Percentiles rank a stretch among this genome's conserved stretches.
phyloP scores from a whole-genome alignment of 192 early-diverging fungal species.

The Irineochytrium annulatum region DNA sequence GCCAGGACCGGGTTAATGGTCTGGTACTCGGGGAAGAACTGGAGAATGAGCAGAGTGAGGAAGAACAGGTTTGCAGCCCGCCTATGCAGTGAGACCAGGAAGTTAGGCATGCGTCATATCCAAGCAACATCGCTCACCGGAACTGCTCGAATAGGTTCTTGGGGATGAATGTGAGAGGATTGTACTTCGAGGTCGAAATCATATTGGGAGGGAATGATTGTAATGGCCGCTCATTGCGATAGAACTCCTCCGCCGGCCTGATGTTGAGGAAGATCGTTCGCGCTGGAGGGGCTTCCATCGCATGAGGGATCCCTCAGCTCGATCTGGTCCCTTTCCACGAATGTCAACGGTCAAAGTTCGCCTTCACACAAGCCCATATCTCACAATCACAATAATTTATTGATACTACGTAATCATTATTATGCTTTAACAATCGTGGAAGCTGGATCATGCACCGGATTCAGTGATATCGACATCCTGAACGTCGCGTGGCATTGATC shows the following conservation, averaged over 20 bases:
- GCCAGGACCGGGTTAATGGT: conserved; percentile 76
- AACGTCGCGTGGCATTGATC: background rate
- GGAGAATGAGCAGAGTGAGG: conserved; percentile 73
- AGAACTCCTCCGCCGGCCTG: background rate
- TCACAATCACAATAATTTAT: no score
- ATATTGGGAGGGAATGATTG: conserved; percentile 66
- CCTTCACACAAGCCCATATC: no score
- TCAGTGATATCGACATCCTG: background rate
- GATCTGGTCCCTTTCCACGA: no score
- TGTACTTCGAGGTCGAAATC: conserved; percentile 92
- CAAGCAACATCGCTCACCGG: conserved; percentile 55
- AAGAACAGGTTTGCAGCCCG: conserved; percentile 74
- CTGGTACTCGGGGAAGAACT: conserved; percentile 76
- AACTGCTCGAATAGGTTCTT: conserved; percentile 94
- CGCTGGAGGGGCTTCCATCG: background rate
- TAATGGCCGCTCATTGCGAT: background rate
- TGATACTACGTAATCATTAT: no score
- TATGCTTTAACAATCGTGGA: no score
- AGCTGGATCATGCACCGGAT: no score
- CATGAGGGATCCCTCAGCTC: no score
- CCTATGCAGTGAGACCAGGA: background rate
- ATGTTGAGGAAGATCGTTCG: background rate
- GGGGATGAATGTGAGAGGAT: conserved; percentile 76
- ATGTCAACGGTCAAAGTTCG: no score
- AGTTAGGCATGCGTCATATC: background rate